Percentiles rank a stretch among this genome's conserved stretches.
These are phyloP conservation scores for Lizanozyma gosingica DNA, from an alignment of 1,139 yeast genomes.

Conservation along the genomic window DNA sequence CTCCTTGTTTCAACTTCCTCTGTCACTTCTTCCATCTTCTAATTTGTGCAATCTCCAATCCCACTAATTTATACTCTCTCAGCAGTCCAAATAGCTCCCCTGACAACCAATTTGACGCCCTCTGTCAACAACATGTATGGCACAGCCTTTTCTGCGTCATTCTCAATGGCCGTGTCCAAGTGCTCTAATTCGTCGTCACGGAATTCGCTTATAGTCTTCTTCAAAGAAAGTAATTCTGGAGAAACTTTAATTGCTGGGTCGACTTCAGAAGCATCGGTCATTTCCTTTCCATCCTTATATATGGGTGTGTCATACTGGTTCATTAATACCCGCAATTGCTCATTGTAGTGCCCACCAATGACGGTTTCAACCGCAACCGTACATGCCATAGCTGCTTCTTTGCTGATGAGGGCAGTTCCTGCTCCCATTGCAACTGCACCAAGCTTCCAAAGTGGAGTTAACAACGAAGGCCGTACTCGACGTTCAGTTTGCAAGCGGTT, in stretches of 20 bases:
- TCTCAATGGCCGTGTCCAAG: constrained; percentile 82
- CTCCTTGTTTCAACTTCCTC: too few relatives aligned
- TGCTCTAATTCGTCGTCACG: constrained; percentile 96
- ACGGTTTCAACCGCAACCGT: constrained; percentile 99
- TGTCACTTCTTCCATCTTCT: neutral
- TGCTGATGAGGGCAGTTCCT: constrained; percentile 77
- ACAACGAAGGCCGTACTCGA: constrained; percentile 80
- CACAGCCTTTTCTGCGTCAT: constrained; percentile 88
- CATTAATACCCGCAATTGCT: constrained; percentile 70
- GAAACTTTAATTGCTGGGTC: constrained; percentile 23
- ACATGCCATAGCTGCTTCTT: constrained; percentile 99
- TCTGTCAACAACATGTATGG: constrained; percentile 88
- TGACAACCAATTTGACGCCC: constrained; percentile 72
- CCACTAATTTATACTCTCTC: constrained; percentile 49
- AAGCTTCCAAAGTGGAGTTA: constrained; percentile 88
- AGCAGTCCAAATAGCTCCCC: constrained; percentile 87
- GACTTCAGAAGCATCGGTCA: constrained; percentile 33
- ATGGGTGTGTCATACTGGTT: constrained; percentile 36
- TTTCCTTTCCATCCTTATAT: constrained; percentile 27
- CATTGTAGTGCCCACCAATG: constrained; percentile 92
- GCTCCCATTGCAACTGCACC: constrained; percentile 88
- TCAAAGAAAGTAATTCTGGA: constrained; percentile 52
- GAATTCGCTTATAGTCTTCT: constrained; percentile 59
- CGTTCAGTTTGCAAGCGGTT: constrained; percentile 65
- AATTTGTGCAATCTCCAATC: neutral